Percentiles rank a stretch among this genome's conserved stretches.
phyloP scores from a whole-genome alignment of 2,329 filamentous ascomycete genomes.

The Graphiopsis chlorocephala region DNA sequence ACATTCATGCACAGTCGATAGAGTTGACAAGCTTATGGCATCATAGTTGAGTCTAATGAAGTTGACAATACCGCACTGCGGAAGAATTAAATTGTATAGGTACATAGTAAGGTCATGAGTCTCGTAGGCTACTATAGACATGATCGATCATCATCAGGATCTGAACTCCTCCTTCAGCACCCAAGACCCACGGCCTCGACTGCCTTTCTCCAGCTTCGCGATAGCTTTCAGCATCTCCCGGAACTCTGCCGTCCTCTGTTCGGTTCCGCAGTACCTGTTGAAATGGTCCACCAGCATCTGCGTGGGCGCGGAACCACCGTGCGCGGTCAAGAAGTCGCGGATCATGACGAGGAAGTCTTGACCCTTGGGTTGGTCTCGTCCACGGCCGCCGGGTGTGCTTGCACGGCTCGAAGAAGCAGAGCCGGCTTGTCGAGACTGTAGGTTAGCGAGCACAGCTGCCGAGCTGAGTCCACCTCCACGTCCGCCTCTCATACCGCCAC shows the following conservation, averaged over 20 bases:
- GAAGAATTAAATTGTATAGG: background rate
- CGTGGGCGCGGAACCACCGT: slow-evolving; percentile 75
- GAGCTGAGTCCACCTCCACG: slow-evolving; percentile 41
- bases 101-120: background rate
- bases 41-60: background rate
- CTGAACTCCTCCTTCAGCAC: slow-evolving; percentile 57
- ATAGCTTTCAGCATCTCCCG: slow-evolving; percentile 75
- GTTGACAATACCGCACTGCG: background rate
- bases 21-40: background rate
- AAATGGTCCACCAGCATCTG: slow-evolving; percentile 90
- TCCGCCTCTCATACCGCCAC: slow-evolving; percentile 32
- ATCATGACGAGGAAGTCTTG: slow-evolving; percentile 56
- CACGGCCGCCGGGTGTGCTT: slow-evolving; percentile 12
- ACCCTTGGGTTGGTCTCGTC: slow-evolving; percentile 34
- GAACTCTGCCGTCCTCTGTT: slow-evolving; percentile 71
- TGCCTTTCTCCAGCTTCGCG: slow-evolving; percentile 63
- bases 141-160: background rate
- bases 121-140: background rate
- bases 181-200: slow-evolving; percentile 54
- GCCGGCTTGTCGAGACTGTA: slow-evolving; percentile 40
- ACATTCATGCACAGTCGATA: background rate
- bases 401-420: slow-evolving; percentile 33
- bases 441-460: slow-evolving; percentile 42
- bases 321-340: slow-evolving; percentile 71
- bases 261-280: slow-evolving; percentile 70